phyloP scores from a whole-genome alignment of 2,329 filamentous ascomycete species.

The Monascus ruber region DNA sequence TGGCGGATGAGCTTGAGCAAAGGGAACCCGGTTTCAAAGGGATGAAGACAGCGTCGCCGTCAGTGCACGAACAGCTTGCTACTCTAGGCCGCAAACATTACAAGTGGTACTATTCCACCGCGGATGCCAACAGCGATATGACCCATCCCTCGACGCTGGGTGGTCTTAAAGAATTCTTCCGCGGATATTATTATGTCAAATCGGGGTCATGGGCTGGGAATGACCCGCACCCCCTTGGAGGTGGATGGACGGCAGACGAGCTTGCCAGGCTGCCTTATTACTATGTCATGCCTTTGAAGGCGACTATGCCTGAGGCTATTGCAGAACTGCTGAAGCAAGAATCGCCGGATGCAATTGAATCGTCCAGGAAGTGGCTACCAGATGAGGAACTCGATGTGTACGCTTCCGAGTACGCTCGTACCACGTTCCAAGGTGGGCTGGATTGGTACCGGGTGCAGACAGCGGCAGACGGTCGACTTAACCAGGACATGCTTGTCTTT shows the following conservation, averaged over 20 bases:
- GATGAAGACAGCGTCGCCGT: constrained; percentile 14
- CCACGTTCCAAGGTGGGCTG: constrained; percentile 53
- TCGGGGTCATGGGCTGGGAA: constrained; percentile 50
- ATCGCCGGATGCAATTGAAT: constrained; percentile 26
- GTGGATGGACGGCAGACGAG: constrained; percentile 47
- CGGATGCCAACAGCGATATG: constrained; percentile 26
- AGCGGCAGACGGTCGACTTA: constrained; percentile 31
- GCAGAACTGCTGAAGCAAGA: constrained; percentile 44
- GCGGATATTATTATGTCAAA: constrained; percentile 59
- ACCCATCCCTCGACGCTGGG: constrained; percentile 21
- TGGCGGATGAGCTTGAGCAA: constrained; percentile 16
- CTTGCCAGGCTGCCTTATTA: constrained; percentile 55
- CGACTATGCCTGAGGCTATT: constrained; percentile 50
- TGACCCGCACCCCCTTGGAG: constrained; percentile 40
- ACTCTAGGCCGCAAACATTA: constrained; percentile 54
- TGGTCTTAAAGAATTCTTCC: constrained; percentile 48
- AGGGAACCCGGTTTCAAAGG: constrained; percentile 3
- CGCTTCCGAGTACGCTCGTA: constrained; percentile 48
- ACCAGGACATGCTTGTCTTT: constrained; percentile 46
- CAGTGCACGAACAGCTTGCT: constrained; percentile 48
- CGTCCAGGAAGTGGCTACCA: constrained; percentile 40
- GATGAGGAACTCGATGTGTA: constrained; percentile 50
- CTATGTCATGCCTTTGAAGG: constrained; percentile 52
- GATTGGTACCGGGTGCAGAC: constrained; percentile 58
- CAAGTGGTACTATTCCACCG: constrained; percentile 46